Evolutionary conservation across 352 stramenopile genomes (phyloP).

Genomic region (Pythium pyrilobum): DNA sequence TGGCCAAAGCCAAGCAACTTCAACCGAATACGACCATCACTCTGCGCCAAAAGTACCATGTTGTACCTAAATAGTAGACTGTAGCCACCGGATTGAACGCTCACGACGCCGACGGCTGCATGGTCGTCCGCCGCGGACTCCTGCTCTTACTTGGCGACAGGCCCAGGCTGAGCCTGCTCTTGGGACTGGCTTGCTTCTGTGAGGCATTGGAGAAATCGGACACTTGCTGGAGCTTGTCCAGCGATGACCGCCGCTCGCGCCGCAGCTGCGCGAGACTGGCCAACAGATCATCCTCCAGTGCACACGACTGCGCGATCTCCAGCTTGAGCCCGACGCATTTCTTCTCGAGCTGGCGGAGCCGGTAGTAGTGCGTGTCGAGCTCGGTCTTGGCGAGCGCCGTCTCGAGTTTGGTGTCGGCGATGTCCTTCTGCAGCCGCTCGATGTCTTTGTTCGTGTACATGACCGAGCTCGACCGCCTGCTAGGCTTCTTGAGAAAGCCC

Average conservation of each 20-base stretch:
- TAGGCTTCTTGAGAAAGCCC: constrained; percentile 9
- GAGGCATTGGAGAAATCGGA: constrained; percentile 32
- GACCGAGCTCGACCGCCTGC: neutral
- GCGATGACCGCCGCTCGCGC: constrained; percentile 33
- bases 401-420: constrained; percentile 60
- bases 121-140: constrained; percentile 4
- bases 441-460: constrained; percentile 47
- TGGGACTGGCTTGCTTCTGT: constrained; percentile 15
- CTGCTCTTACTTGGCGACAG: neutral
- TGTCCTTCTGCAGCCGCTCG: constrained; percentile 52
- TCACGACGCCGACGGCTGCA: constrained; percentile 5
- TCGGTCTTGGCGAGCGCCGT: constrained; percentile 52
- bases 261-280: constrained; percentile 47
- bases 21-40: constrained; percentile 11
- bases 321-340: constrained; percentile 57
- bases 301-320: constrained; percentile 51
- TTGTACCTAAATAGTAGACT: constrained; percentile 4
- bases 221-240: constrained; percentile 57
- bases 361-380: constrained; percentile 55
- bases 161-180: constrained; percentile 8
- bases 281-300: constrained; percentile 59
- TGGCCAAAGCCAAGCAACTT: constrained; percentile 8
- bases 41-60: constrained; percentile 4
- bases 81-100: constrained; percentile 3
- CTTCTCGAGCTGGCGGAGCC: constrained; percentile 50